Base-by-base conservation (phyloP, 2,329 filamentous ascomycete species). In the Monosporascus sp. region DNA sequence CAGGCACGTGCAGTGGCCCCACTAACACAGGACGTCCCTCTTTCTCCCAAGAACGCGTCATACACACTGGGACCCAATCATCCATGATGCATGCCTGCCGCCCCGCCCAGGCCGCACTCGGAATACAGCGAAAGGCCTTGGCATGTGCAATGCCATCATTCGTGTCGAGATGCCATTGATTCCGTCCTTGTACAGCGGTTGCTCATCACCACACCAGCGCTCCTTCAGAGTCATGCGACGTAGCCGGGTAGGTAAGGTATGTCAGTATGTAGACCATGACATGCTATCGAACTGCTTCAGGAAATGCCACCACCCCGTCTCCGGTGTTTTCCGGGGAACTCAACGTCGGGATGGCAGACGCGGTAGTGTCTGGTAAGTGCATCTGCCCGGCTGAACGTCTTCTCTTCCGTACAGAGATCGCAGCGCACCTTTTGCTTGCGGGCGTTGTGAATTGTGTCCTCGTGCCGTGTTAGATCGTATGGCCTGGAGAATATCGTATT, bases 371-470 rank as follows among this genome's bases (percentile, higher is more conserved):
- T 80, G 16, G 93, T 97, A 48, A 97, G 79, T 1, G 94, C 94
- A 75, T 99, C 94, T 59, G 93, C 94, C 54, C 94, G 85, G 63
- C 91, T 96, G 67, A 99, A 99, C 0, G 91, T 95, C 80, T 97
- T 97, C 67, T 97, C 93, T 64, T 97, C 92, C 2, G 90, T 91
- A 73, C 94, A 99, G 48, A 96, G 75, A 58, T 92, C 86, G 72
- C 94, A 99, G 45, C 91, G 86, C 7, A 97, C 91, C 76, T 97
- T 97, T 70, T 92, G 86, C 78, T 97, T 97, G 64, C 90, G 85
- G 1, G 86, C 87, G 64, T 97, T 97, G 80, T 97, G 94, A 59
- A 97, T 97, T 0, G 94, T 97, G 61, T 97, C 93, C 70, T 99
- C 94, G 68, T 99, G 94, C 22, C 94, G 82, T 0, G 94, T 99